Percentiles rank a stretch among this genome's conserved stretches.
phyloP scores from a whole-genome alignment of 176 grass and related monocot genomes.

The Saccharum officinarum region DNA sequence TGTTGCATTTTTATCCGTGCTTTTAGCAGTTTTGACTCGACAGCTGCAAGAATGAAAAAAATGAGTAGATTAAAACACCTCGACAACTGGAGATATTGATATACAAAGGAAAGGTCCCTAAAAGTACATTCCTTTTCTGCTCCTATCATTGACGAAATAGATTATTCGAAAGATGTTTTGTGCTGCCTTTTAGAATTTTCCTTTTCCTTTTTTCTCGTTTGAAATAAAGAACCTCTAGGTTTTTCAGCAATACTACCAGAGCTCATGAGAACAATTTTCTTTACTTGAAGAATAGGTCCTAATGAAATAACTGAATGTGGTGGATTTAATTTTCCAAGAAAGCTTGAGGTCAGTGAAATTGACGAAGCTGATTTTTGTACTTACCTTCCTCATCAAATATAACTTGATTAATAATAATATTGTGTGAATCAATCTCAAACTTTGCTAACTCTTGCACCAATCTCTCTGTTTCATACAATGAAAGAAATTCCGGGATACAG shows the following conservation, averaged over 20 bases:
- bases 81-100: neutral
- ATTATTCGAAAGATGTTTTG: neutral
- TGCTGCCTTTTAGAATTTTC: neutral
- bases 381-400: slow-evolving; percentile 94
- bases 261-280: neutral
- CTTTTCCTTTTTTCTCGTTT: neutral
- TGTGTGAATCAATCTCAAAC: slow-evolving; percentile 95
- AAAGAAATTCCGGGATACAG: slow-evolving; percentile 99
- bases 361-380: neutral
- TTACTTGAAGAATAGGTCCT: slow-evolving; percentile 1
- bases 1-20: slow-evolving; percentile 95
- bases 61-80: slow-evolving; percentile 19
- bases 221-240: neutral
- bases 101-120: neutral
- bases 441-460: slow-evolving; percentile 98
- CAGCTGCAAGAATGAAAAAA: slow-evolving; percentile 47
- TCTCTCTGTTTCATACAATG: slow-evolving; percentile 99
- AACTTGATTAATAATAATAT: slow-evolving; percentile 99
- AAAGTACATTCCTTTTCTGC: neutral
- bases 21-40: slow-evolving; percentile 86
- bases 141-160: neutral
- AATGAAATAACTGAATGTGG: neutral
- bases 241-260: slow-evolving; percentile 9
- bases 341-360: slow-evolving; percentile 1
- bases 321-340: slow-evolving; percentile 12